phyloP scores from a whole-genome alignment of 164 flowering plant genomes.

The Vitis amurensis region DNA sequence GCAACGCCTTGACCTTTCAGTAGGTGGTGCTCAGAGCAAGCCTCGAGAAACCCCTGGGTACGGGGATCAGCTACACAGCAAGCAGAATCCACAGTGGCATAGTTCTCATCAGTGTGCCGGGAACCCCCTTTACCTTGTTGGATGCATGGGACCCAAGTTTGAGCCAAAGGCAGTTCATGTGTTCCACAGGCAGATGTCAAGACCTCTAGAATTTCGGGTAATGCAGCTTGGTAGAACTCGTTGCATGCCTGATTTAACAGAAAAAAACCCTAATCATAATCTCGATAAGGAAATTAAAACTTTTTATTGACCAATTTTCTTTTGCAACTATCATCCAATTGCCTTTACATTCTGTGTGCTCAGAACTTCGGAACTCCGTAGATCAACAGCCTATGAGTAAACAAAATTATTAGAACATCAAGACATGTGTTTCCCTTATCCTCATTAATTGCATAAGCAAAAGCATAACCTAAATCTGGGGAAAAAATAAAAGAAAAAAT shows the following conservation, averaged over 20 bases:
- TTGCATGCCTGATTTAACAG: conserved; percentile 35
- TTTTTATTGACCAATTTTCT: not conserved
- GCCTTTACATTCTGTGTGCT: conserved; percentile 44
- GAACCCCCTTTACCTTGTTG: conserved; percentile 72
- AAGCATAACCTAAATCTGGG: too few species aligned
- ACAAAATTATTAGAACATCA: conserved; percentile 3
- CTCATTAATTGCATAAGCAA: too few species aligned
- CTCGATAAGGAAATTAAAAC: not conserved
- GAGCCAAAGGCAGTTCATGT: conserved; percentile 81
- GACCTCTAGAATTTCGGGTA: conserved; percentile 65
- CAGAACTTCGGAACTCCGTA: conserved; percentile 53
- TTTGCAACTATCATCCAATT: conserved; percentile 6
- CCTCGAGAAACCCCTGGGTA: conserved; percentile 73
- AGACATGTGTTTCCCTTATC: not conserved
- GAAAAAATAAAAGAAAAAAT: too few species aligned
- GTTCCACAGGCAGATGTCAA: conserved; percentile 67
- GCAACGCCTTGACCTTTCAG: conserved; percentile 79
- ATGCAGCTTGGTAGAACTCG: conserved; percentile 40
- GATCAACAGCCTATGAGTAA: conserved; percentile 78
- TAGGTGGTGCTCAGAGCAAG: conserved; percentile 87
- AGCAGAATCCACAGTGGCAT: conserved; percentile 50
- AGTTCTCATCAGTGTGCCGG: conserved; percentile 72
- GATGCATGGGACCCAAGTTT: conserved; percentile 78
- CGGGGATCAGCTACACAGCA: conserved; percentile 54
- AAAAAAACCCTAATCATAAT: conserved; percentile 10